These are phyloP conservation scores for Eimeria falciformis DNA, from an alignment of 169 alveolate genomes.

Conservation along the genomic window DNA sequence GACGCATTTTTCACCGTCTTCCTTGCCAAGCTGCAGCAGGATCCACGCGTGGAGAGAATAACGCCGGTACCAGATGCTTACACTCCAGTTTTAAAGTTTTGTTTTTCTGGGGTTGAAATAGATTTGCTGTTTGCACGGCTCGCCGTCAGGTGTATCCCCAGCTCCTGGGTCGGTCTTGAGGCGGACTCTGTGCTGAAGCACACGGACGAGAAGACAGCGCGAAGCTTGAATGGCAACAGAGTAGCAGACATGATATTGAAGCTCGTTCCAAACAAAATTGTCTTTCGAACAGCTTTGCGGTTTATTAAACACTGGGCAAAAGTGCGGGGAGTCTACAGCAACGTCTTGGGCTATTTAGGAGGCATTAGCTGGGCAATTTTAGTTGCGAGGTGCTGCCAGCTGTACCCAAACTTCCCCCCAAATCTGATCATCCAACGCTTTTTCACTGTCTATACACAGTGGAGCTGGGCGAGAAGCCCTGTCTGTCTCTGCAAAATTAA, in stretches of 20 bases:
- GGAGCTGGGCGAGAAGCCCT: conserved; percentile 93
- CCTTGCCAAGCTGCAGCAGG: conserved; percentile 91
- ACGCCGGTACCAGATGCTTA: conserved; percentile 97
- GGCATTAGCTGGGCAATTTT: conserved; percentile 99
- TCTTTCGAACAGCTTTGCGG: conserved; percentile 95
- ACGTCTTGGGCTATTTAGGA: conserved; percentile 98
- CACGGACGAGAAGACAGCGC: conserved; percentile 92
- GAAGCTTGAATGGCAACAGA: conserved; percentile 95
- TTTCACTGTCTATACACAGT: conserved; percentile 91
- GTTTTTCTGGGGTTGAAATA: conserved; percentile 95
- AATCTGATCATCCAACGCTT: conserved; percentile 94
- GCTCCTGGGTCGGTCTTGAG: conserved; percentile 88
- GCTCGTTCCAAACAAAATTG: conserved; percentile 94
- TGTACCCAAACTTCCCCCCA: conserved; percentile 95
- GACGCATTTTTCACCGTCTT: conserved; percentile 94
- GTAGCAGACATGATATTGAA: conserved; percentile 96
- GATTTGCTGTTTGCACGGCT: conserved; percentile 97
- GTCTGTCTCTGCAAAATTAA: conserved; percentile 92
- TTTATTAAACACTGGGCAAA: conserved; percentile 98
- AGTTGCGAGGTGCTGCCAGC: conserved; percentile 97
- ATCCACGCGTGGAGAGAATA: conserved; percentile 93
- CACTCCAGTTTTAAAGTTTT: conserved; percentile 97
- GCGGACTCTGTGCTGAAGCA: conserved; percentile 87
- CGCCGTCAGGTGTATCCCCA: conserved; percentile 91
- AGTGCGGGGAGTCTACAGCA: conserved; percentile 97